Conservation (phyloP, 2,329 filamentous ascomycete genomes). For the Fusarium irregulare region DNA sequence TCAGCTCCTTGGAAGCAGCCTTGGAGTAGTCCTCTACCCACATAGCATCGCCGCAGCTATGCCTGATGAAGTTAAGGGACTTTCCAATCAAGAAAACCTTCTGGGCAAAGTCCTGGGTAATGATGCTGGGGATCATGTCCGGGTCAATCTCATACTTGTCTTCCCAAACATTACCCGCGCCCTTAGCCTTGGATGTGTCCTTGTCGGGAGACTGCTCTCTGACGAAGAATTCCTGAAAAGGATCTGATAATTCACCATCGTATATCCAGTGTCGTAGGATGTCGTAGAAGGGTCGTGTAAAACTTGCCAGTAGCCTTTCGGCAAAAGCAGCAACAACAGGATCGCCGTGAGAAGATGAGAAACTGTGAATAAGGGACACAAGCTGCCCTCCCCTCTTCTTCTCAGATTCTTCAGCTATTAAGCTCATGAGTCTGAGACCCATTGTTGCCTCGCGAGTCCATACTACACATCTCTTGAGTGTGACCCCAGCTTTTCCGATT, state of each 20-base stretch:
- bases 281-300: slow-evolving; percentile 95
- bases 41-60: slow-evolving; percentile 90
- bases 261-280: slow-evolving; percentile 98
- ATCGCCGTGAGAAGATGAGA: slow-evolving; percentile 93
- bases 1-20: slow-evolving; percentile 88
- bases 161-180: slow-evolving; percentile 94
- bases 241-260: slow-evolving; percentile 96
- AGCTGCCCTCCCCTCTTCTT: slow-evolving; percentile 87
- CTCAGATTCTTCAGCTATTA: slow-evolving; percentile 92
- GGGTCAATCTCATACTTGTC: slow-evolving; percentile 92
- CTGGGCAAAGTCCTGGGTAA: slow-evolving; percentile 91
- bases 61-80: slow-evolving; percentile 96
- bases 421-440: slow-evolving; percentile 90
- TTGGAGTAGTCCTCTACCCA: slow-evolving; percentile 98
- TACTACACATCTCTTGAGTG: slow-evolving; percentile 92
- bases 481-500: slow-evolving; percentile 88
- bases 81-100: slow-evolving; percentile 98
- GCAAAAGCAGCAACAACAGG: slow-evolving; percentile 95
- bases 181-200: slow-evolving; percentile 65
- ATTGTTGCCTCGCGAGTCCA: slow-evolving; percentile 98
- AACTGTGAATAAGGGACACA: slow-evolving; percentile 92
- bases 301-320: slow-evolving; percentile 84
- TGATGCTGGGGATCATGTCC: slow-evolving; percentile 91
- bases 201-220: slow-evolving; percentile 74
- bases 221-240: slow-evolving; percentile 95